These are phyloP conservation scores for Otatea glauca DNA, from an alignment of 176 grass and related monocot genomes.

Conservation along the genomic window DNA sequence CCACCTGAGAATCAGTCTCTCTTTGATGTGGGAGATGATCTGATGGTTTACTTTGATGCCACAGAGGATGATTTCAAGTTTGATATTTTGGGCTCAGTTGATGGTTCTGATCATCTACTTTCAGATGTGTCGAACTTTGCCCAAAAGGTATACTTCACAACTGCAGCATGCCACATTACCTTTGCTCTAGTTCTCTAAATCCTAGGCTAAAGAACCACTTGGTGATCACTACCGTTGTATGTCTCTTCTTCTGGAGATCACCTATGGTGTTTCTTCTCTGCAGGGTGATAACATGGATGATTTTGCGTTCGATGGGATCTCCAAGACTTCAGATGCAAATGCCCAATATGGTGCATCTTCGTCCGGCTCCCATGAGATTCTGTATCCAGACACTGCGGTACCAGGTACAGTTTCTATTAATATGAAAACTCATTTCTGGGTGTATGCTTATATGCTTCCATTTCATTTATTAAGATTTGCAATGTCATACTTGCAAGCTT, in stretches of 20 bases:
- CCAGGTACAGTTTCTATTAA: constrained; percentile 49
- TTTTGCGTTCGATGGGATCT: constrained; percentile 10
- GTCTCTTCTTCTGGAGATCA: background rate
- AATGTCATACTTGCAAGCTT: background rate
- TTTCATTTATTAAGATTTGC: background rate
- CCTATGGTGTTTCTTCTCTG: constrained; percentile 14
- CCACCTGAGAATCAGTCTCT: constrained; percentile 27
- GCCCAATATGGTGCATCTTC: constrained; percentile 42
- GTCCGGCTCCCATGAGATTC: constrained; percentile 29
- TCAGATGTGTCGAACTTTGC: constrained; percentile 36
- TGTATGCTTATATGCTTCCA: background rate
- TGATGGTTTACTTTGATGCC: constrained; percentile 70
- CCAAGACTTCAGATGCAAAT: constrained; percentile 19
- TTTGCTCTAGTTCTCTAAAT: background rate
- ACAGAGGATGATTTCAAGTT: constrained; percentile 61
- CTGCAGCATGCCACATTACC: background rate
- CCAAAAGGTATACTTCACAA: constrained; percentile 60
- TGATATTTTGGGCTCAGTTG: constrained; percentile 41
- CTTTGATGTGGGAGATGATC: constrained; percentile 54
- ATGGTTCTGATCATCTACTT: constrained; percentile 34
- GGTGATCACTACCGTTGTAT: background rate
- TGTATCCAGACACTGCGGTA: constrained; percentile 36
- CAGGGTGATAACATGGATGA: constrained; percentile 47
- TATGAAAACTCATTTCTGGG: background rate
- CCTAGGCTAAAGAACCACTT: constrained; percentile 13